Evolutionary conservation across 2,329 filamentous ascomycete genomes (phyloP), one percentile per base, ranked within the genome.

Genomic region (Colletotrichum incanum): DNA sequence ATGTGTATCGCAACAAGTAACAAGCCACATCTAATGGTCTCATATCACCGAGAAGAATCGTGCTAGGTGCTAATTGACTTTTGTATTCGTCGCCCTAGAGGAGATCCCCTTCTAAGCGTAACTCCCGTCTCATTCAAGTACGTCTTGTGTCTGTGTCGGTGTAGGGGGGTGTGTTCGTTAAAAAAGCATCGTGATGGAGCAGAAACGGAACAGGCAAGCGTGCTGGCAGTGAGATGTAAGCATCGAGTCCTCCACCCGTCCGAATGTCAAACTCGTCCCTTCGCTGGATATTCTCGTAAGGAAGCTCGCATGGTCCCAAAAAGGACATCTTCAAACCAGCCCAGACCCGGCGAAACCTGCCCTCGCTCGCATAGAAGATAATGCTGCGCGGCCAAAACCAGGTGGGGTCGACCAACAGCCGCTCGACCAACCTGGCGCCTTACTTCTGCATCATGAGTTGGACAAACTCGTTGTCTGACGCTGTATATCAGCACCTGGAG

Each of bases 381-480:
- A 60, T 60, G 60, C 55, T 43, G 39, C 52, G 39, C 60, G 20
- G 49, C 23, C 67, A 68, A 68, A 56, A 56, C 54, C 60, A 47
- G 20, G n/a, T 23, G 18, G 28, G 20, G 39, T 55, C n/a, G 39
- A 54, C 47, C 31, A 34, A 64, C 59, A 64, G 59, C 66, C n/a
- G 54, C 59, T 70, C 65, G 26, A 72, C 56, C 58, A 69, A 47
- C 54, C 31, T 70, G 59, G 50, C 59, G 39, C 70, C 65, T 88
- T 94, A 96, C 89, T 96, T 96, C 89, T 96, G 94, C 94, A 96
- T 96, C 94, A 96, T 96, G 82, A 96, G 92, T 86, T 96, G 94
- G 78, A 96, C 94, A 81, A 96, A 96, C 85, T 96, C 94, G 87
- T 96, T 96, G 86, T 96, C 93, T 96, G 78, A 16, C 37, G 9